Base-by-base conservation (phyloP, 352 stramenopile species). In the Globisporangium iwayamae region DNA sequence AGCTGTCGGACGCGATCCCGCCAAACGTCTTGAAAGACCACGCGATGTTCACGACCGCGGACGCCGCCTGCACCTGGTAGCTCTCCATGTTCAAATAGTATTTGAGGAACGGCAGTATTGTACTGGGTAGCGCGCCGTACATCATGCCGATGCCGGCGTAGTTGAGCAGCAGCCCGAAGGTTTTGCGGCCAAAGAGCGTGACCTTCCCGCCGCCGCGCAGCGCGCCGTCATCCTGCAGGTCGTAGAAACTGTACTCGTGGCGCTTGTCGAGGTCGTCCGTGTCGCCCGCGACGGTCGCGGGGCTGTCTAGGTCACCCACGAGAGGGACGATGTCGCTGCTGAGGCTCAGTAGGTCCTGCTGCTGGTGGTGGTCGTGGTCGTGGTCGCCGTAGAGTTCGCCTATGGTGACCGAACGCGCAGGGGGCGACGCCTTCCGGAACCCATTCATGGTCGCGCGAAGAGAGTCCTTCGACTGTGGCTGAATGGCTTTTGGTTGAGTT, bases 111-210 rank as follows among this genome's bases (percentile, higher is more conserved):
- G 63, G 57, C n/a, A 61, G 41, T 14, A 89, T 73, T 14, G 76
- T 76, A 39, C 66, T 72, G 30, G 82, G 81, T n/a, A 93, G 65
- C 8, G 81, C 80, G 30, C 81, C 83, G 70, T 90, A 90, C 38
- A 92, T 66, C 25, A 81, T 68, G 2, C 86, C 86, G 57, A 92
- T 87, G 39, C 60, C 73, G 3, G 74, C 74, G 47, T 93, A 93
- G 57, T 92, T 89, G 45, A 91, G 54, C 45, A 95, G 55, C 8
- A 95, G 56, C 0, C 87, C 87, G n/a, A 84, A 47, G 1, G 70
- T 74, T 2, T 64, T 62, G 34, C 75, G 66, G n/a, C 72, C 77
- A 52, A 81, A 68, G 16, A 95, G 72, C 50, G 66, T 48, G 54
- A 81, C 67, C 28, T 72, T 67, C 48, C 84, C 84, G 36, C 86